Percentiles rank a stretch among this genome's conserved stretches.
Conservation (phyloP, 208 protist genomes). For the Tritrichomonas foetus region DNA sequence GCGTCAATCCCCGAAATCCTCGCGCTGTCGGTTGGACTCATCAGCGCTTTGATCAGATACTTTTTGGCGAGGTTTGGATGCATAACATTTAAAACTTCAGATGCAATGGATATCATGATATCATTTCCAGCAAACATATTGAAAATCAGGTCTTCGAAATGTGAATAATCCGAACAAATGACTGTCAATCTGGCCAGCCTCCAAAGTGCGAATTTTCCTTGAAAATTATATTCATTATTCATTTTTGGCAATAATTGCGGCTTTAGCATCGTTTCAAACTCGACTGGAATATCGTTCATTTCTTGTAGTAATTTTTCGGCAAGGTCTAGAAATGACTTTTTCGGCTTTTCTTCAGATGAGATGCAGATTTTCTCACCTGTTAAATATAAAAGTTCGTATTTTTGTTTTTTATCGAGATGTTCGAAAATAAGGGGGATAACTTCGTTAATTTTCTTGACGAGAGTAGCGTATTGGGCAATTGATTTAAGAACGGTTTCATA, state of each 20-base stretch:
- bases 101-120: background rate
- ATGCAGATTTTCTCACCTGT: background rate
- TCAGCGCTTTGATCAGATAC: background rate
- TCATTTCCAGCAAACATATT: background rate
- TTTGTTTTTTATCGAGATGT: background rate
- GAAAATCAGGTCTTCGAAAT: background rate
- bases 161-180: background rate
- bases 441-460: background rate
- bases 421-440: background rate
- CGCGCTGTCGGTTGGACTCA: background rate
- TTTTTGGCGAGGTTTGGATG: background rate
- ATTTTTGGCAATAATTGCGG: background rate
- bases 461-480: background rate
- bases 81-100: background rate
- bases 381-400: background rate
- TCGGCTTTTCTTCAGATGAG: background rate
- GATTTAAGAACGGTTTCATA: background rate
- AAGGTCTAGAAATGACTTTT: background rate
- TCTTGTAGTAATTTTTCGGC: background rate
- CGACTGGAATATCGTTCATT: background rate
- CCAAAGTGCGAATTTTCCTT: background rate
- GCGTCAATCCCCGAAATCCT: background rate
- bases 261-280: background rate
- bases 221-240: background rate
- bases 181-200: background rate